These are phyloP conservation scores for Serendipita sp. DNA, from an alignment of 768 basidiomycete genomes.

Conservation along the genomic window DNA sequence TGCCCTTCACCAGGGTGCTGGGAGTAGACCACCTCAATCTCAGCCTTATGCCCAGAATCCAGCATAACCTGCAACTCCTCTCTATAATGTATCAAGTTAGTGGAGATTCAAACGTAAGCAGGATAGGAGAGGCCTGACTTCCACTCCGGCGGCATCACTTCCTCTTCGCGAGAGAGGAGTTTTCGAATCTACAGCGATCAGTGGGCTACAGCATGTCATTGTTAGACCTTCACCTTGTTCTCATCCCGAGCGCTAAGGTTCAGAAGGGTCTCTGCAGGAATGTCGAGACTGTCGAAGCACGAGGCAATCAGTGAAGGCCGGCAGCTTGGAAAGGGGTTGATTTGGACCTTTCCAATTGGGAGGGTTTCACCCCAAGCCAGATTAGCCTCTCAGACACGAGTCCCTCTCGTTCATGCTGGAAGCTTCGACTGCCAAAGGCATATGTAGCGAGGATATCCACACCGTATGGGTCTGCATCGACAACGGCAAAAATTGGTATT, in stretches of 20 bases:
- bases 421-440: constrained; percentile 55
- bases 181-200: background rate
- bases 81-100: constrained; percentile 25
- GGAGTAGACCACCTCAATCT: constrained; percentile 46
- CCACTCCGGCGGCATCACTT: constrained; percentile 44
- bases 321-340: background rate
- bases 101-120: background rate
- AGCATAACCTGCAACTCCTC: constrained; percentile 71
- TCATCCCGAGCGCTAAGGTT: constrained; percentile 58
- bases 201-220: background rate
- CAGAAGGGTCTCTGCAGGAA: constrained; percentile 45
- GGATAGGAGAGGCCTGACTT: constrained; percentile 28
- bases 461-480: constrained; percentile 88
- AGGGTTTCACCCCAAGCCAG: constrained; percentile 68
- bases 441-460: constrained; percentile 84
- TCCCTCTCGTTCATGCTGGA: constrained; percentile 55
- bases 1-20: background rate
- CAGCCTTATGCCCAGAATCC: constrained; percentile 73
- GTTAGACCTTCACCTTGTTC: constrained; percentile 39
- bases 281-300: constrained; percentile 32
- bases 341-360: constrained; percentile 48
- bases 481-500: constrained; percentile 58
- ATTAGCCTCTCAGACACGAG: constrained; percentile 52
- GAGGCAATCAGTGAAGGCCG: background rate
- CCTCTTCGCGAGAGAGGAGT: constrained; percentile 23